These are phyloP conservation scores for Murraya koenigii DNA, from an alignment of 345 rosid genomes.

Conservation along the genomic window DNA sequence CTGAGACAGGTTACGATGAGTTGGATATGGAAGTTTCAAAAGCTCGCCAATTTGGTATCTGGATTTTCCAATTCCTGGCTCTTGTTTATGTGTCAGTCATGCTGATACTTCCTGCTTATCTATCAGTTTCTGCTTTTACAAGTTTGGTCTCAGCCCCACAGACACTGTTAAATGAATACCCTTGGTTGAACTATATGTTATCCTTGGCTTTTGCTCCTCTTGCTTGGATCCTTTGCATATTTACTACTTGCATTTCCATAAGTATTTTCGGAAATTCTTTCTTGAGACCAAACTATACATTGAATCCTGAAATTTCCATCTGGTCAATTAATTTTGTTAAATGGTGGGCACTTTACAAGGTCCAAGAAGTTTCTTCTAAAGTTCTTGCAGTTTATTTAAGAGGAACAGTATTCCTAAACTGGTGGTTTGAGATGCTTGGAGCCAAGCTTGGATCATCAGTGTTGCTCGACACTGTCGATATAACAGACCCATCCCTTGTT, in stretches of 20 bases:
- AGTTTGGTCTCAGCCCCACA: conserved; percentile 26
- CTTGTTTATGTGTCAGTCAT: conserved; percentile 37
- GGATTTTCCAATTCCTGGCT: conserved; percentile 50
- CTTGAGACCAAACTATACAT: conserved; percentile 50
- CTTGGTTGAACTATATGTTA: conserved; percentile 27
- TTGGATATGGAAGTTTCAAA: conserved; percentile 32
- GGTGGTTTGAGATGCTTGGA: conserved; percentile 68
- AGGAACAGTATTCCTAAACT: conserved; percentile 61
- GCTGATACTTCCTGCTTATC: conserved; percentile 51
- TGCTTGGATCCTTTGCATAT: conserved; percentile 63
- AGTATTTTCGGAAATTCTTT: conserved; percentile 55
- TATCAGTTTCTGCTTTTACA: conserved; percentile 45
- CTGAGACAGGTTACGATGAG: conserved; percentile 31
- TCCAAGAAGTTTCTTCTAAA: conserved; percentile 51
- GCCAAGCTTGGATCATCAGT: conserved; percentile 61
- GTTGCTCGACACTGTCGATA: conserved; percentile 52
- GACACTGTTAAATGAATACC: conserved; percentile 9
- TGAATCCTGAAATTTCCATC: conserved; percentile 46
- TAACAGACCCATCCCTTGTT: conserved; percentile 63
- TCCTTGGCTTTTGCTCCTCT: conserved; percentile 50
- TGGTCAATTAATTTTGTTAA: conserved; percentile 59
- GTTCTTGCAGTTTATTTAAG: conserved; percentile 60
- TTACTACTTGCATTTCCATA: conserved; percentile 37
- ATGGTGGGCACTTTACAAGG: conserved; percentile 80
- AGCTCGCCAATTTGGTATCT: conserved; percentile 32